Evolutionary conservation across 2,329 filamentous ascomycete genomes (phyloP).

Genomic region (Grosmannia clavigera): DNA sequence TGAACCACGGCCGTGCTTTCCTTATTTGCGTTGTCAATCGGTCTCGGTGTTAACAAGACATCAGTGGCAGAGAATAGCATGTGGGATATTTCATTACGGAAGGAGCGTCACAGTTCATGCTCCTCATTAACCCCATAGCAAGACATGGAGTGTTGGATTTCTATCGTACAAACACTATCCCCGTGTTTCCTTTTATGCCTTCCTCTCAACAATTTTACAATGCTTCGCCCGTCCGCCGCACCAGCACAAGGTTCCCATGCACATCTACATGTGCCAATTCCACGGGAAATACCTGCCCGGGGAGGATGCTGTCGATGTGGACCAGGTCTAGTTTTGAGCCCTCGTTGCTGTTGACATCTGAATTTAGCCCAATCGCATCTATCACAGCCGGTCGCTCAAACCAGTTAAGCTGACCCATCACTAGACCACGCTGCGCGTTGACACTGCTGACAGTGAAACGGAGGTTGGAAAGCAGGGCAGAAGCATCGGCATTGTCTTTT

Average conservation of each 20-base stretch:
- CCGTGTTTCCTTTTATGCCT: not conserved
- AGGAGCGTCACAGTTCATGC: not conserved
- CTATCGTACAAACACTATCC: not conserved
- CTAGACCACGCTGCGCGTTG: constrained; percentile 15
- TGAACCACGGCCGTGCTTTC: too few species aligned
- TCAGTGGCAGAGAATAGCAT: not conserved
- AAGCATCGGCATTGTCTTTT: not conserved
- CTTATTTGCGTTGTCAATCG: too few species aligned
- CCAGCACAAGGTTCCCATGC: constrained; percentile 29
- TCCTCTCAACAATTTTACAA: not conserved
- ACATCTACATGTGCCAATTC: constrained; percentile 42
- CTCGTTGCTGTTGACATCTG: not conserved
- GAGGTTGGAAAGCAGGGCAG: constrained; percentile 32
- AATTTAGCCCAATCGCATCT: constrained; percentile 23
- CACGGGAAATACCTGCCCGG: constrained; percentile 44
- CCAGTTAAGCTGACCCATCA: constrained; percentile 35
- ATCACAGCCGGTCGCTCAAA: constrained; percentile 34
- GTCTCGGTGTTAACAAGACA: too few species aligned
- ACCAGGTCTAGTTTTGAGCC: constrained; percentile 3
- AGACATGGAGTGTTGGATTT: not conserved
- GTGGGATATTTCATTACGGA: not conserved
- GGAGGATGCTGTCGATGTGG: constrained; percentile 27
- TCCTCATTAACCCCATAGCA: not conserved
- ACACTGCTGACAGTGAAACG: constrained; percentile 32
- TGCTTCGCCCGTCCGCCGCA: constrained; percentile 18